Percentiles rank a stretch among this genome's conserved stretches.
phyloP scores from a whole-genome alignment of 2,329 filamentous ascomycete genomes.

The Hypoxylon sp. region DNA sequence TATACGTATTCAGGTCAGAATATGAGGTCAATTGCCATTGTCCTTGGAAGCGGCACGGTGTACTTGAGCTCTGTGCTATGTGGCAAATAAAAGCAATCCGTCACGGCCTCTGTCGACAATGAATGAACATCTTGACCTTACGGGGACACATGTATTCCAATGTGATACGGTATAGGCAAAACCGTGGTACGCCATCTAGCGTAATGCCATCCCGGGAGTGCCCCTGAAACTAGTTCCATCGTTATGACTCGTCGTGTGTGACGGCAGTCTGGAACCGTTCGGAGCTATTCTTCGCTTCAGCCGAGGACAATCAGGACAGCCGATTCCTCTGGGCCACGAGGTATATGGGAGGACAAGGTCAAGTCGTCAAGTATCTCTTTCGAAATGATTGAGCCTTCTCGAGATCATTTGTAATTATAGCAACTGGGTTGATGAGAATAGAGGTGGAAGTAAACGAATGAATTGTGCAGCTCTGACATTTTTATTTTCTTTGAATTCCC shows the following conservation, averaged over 20 bases:
- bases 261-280: conserved; percentile 41
- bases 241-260: conserved; percentile 43
- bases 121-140: conserved; percentile 23
- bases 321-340: conserved; percentile 6
- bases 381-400: not conserved
- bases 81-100: not conserved
- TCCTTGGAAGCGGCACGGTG: not conserved
- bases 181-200: conserved; percentile 35
- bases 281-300: conserved; percentile 39
- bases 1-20: not conserved
- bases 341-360: not conserved
- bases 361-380: not conserved
- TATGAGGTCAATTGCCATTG: not conserved
- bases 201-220: conserved; percentile 27
- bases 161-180: conserved; percentile 26
- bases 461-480: conserved; percentile 17
- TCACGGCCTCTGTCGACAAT: conserved; percentile 4
- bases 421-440: conserved; percentile 1
- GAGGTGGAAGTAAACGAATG: conserved; percentile 14
- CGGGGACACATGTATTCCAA: not conserved
- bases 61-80: not conserved
- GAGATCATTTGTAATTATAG: not conserved
- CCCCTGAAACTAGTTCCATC: conserved; percentile 43
- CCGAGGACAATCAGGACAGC: conserved; percentile 24
- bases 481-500: conserved; percentile 15